phyloP scores from a whole-genome alignment of 129 eudicot genomes.

The Helichrysum umbraculigerum region DNA sequence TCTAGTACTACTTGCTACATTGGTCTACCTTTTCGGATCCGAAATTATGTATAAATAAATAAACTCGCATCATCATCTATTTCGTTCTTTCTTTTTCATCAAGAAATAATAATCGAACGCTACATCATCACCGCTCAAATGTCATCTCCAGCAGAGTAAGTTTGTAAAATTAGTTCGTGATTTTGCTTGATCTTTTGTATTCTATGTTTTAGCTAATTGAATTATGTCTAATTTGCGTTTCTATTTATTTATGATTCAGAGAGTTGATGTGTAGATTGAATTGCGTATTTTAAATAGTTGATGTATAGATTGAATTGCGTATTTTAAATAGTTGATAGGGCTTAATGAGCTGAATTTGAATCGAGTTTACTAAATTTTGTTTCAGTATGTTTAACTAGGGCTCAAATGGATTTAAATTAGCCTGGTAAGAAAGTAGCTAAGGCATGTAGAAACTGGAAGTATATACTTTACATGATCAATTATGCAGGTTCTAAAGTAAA shows the following conservation, averaged over 20 bases:
- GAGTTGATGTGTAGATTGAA: not conserved
- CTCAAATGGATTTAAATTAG: not conserved
- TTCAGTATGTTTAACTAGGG: not conserved
- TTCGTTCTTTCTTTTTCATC: slow-evolving; percentile 23
- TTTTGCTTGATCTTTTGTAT: slow-evolving; percentile 13
- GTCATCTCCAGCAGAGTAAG: slow-evolving; percentile 62
- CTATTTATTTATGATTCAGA: not conserved
- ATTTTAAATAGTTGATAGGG: not conserved
- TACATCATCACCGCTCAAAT: slow-evolving; percentile 25
- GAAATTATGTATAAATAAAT: too few species aligned
- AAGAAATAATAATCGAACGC: slow-evolving; percentile 18
- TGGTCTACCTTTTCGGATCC: not conserved
- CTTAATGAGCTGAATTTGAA: not conserved
- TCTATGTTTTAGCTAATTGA: slow-evolving; percentile 1
- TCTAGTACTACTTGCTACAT: slow-evolving; percentile 10
- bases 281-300: not conserved
- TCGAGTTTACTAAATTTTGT: not conserved
- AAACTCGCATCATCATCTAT: not conserved
- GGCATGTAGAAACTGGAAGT: not conserved
- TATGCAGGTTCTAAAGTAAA: too few species aligned
- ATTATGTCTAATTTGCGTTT: not conserved
- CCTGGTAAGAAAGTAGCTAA: not conserved
- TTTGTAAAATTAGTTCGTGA: slow-evolving; percentile 2
- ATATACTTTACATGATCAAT: too few species aligned
- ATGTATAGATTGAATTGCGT: slow-evolving; percentile 1